These are phyloP conservation scores for Emiliania huxleyi DNA, from an alignment of 78 protist genomes.

Conservation along the genomic window DNA sequence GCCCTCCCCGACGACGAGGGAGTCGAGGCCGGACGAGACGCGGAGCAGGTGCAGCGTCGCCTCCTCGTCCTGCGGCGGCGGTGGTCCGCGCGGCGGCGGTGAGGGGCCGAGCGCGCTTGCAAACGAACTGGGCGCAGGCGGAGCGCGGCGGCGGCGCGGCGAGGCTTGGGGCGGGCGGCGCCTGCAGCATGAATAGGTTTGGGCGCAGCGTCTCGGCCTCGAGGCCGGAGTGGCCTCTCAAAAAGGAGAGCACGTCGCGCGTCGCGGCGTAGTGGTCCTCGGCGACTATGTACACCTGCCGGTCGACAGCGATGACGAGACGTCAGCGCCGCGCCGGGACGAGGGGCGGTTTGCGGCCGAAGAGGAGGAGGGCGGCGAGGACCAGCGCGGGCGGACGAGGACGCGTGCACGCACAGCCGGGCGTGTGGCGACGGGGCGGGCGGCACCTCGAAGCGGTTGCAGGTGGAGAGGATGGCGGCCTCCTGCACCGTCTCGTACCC, in stretches of 20 bases:
- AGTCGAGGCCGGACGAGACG: slow-evolving; percentile 52
- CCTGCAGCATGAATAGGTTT: slow-evolving; percentile 45
- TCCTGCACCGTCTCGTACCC: slow-evolving; percentile 8
- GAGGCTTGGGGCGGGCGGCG: too few species aligned
- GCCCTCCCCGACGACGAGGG: slow-evolving; percentile 64
- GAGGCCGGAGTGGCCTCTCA: not conserved
- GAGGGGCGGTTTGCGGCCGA: too few species aligned
- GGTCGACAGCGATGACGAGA: too few species aligned
- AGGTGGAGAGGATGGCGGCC: slow-evolving; percentile 56
- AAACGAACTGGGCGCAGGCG: too few species aligned
- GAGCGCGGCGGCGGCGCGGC: too few species aligned
- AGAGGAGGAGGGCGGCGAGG: too few species aligned
- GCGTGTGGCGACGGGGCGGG: too few species aligned
- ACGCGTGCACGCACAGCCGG: too few species aligned
- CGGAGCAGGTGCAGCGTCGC: slow-evolving; percentile 45
- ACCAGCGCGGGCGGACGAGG: too few species aligned
- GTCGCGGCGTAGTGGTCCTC: slow-evolving; percentile 12
- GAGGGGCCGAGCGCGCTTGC: too few species aligned
- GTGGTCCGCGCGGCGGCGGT: too few species aligned
- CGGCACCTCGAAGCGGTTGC: slow-evolving; percentile 65
- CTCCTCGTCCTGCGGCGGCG: slow-evolving; percentile 36
- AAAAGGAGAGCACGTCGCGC: slow-evolving; percentile 1
- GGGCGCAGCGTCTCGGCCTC: not conserved
- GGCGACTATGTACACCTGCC: slow-evolving; percentile 26
- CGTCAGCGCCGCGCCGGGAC: too few species aligned